Percentiles rank a stretch among this genome's conserved stretches.
These are phyloP conservation scores for Lentinula raphanica DNA, from an alignment of 768 basidiomycete species.

Conservation along the genomic window DNA sequence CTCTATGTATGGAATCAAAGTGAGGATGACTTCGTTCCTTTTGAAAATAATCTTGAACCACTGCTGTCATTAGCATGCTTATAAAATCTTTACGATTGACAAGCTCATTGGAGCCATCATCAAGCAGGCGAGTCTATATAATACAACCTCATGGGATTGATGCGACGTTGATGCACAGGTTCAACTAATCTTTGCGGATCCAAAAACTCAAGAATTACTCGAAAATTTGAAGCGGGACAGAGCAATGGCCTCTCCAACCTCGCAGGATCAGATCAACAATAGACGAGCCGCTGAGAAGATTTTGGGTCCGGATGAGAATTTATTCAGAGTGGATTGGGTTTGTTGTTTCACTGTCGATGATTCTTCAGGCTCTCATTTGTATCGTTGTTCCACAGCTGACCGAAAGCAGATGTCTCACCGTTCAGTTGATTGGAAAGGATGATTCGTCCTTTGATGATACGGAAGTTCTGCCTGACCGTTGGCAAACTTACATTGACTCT, in stretches of 20 bases:
- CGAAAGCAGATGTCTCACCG: conserved; percentile 59
- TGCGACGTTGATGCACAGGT: conserved; percentile 41
- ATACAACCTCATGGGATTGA: not conserved
- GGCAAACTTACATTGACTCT: conserved; percentile 76
- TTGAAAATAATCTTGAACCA: not conserved
- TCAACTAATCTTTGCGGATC: conserved; percentile 62
- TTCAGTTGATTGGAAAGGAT: conserved; percentile 77
- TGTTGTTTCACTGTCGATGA: conserved; percentile 12
- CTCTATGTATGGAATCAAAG: conserved; percentile 80
- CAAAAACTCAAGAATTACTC: conserved; percentile 67
- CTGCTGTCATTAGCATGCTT: conserved; percentile 50
- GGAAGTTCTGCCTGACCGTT: conserved; percentile 69
- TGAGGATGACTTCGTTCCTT: conserved; percentile 18
- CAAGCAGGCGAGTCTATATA: conserved; percentile 61
- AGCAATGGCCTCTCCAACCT: conserved; percentile 49
- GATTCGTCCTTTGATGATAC: conserved; percentile 72
- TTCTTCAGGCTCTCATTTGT: not conserved
- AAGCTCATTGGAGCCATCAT: conserved; percentile 84
- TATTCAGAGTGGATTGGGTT: conserved; percentile 82
- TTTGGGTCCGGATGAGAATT: conserved; percentile 69
- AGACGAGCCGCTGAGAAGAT: conserved; percentile 65
- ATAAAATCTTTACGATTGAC: conserved; percentile 90
- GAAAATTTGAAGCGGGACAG: conserved; percentile 69
- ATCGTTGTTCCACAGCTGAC: conserved; percentile 41
- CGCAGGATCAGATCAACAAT: conserved; percentile 67